phyloP scores from a whole-genome alignment of 768 basidiomycete species.

The Sarcodon aspratus region DNA sequence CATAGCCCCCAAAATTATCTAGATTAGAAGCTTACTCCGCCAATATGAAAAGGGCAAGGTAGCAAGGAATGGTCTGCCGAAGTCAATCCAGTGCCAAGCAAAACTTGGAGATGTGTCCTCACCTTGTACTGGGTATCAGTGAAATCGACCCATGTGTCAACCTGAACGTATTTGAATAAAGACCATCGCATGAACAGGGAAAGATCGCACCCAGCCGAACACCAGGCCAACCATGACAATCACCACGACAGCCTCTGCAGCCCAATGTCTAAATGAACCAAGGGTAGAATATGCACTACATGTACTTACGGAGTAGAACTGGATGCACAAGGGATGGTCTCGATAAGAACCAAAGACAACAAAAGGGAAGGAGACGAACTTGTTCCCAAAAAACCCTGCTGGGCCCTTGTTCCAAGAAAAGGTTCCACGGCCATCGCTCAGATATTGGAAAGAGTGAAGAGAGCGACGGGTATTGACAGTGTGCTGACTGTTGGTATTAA shows the following conservation, averaged over 20 bases:
- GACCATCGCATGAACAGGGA: not conserved
- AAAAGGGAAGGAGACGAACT: slow-evolving; percentile 30
- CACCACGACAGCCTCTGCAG: slow-evolving; percentile 62
- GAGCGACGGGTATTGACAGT: no score
- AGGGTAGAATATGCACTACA: not conserved
- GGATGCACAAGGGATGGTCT: not conserved
- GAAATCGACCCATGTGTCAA: slow-evolving; percentile 37
- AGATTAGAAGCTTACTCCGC: slow-evolving; percentile 47
- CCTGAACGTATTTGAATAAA: slow-evolving; percentile 23
- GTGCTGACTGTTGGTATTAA: no score
- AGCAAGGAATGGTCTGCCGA: slow-evolving; percentile 66
- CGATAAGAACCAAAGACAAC: not conserved
- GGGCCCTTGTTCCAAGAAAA: slow-evolving; percentile 62
- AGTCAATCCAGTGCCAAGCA: slow-evolving; percentile 2
- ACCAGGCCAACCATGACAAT: slow-evolving; percentile 64
- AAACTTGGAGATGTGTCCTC: not conserved
- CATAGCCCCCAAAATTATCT: not conserved
- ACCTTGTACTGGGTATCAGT: slow-evolving; percentile 41
- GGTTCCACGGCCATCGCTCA: slow-evolving; percentile 54
- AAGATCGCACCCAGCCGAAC: slow-evolving; percentile 45
- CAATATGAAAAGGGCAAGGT: slow-evolving; percentile 72
- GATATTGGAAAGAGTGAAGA: no score
- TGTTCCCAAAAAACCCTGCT: slow-evolving; percentile 59
- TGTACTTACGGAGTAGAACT: slow-evolving; percentile 59
- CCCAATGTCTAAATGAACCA: not conserved